phyloP scores from a whole-genome alignment of 2,329 filamentous ascomycete species.

The Hymenoscyphus fraxineus region DNA sequence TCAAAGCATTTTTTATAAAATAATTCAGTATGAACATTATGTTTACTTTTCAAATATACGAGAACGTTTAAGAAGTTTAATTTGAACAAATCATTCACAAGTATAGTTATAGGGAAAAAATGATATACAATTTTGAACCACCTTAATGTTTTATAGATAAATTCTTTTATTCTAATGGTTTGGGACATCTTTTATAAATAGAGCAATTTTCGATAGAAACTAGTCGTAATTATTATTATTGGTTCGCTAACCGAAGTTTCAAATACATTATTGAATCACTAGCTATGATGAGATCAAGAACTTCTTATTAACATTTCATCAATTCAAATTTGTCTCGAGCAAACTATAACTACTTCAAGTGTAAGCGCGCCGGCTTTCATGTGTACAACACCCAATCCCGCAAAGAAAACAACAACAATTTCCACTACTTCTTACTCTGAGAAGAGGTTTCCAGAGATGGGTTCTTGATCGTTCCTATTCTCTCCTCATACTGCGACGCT shows the following conservation, averaged over 20 bases:
- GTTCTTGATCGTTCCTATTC: conserved; percentile 6
- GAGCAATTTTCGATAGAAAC: not conserved
- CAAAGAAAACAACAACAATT: not conserved
- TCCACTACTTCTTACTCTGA: conserved; percentile 6
- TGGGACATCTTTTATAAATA: not conserved
- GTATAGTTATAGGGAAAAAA: not conserved
- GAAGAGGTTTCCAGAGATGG: conserved; percentile 12
- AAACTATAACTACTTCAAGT: not conserved
- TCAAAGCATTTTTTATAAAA: no score
- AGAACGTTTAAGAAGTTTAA: no score
- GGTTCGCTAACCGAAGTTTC: not conserved
- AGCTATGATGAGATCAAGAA: not conserved
- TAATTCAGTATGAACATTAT: no score
- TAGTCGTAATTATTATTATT: not conserved
- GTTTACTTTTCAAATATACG: no score
- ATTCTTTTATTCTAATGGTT: not conserved
- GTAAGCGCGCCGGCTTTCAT: not conserved
- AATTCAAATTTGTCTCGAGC: not conserved
- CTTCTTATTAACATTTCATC: not conserved
- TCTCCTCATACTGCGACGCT: conserved; percentile 9
- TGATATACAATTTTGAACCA: not conserved
- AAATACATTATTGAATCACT: not conserved
- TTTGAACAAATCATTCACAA: not conserved
- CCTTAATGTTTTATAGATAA: not conserved
- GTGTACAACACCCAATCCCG: not conserved